These are phyloP conservation scores for Thalia dealbata DNA, from an alignment of 176 grass and related monocot species.

Conservation along the genomic window DNA sequence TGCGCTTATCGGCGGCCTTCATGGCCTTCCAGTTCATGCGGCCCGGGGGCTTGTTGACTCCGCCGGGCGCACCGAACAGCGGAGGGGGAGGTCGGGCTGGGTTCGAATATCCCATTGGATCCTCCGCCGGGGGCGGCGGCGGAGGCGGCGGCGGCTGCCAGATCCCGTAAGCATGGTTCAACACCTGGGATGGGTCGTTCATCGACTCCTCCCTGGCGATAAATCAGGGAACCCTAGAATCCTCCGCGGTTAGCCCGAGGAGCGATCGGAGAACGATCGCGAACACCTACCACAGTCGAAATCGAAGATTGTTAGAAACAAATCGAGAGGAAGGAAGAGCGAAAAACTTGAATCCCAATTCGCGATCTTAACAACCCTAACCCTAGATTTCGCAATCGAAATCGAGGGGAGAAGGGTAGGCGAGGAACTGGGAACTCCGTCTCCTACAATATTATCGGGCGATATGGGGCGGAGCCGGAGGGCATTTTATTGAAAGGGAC, in stretches of 20 bases:
- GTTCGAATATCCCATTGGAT: conserved; percentile 12
- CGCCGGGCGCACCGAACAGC: conserved; percentile 10
- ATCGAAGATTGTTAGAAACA: background rate
- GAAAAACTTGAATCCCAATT: background rate
- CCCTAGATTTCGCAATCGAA: conserved; percentile 2
- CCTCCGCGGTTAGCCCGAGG: background rate
- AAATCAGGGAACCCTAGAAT: background rate
- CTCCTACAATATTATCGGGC: too few relatives aligned
- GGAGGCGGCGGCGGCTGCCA: conserved; percentile 28
- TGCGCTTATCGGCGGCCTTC: conserved; percentile 33
- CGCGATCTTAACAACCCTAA: background rate
- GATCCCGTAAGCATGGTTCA: conserved; percentile 40
- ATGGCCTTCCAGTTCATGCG: conserved; percentile 29
- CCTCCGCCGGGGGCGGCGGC: conserved; percentile 25
- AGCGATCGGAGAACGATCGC: background rate
- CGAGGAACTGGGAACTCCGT: background rate
- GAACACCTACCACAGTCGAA: background rate
- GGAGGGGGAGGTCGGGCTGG: conserved; percentile 1
- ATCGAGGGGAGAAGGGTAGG: background rate
- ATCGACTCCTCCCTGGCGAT: conserved; percentile 1
- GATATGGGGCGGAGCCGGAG: too few relatives aligned
- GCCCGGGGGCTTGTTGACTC: conserved; percentile 15
- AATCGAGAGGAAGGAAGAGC: background rate
- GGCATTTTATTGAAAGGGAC: background rate
- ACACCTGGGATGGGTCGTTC: conserved; percentile 62